A percentile compares a stretch with the other conserved stretches of the same genome.
Evolutionary conservation across 2,329 filamentous ascomycete species (phyloP).

Genomic region (Diaporthe ampelina): DNA sequence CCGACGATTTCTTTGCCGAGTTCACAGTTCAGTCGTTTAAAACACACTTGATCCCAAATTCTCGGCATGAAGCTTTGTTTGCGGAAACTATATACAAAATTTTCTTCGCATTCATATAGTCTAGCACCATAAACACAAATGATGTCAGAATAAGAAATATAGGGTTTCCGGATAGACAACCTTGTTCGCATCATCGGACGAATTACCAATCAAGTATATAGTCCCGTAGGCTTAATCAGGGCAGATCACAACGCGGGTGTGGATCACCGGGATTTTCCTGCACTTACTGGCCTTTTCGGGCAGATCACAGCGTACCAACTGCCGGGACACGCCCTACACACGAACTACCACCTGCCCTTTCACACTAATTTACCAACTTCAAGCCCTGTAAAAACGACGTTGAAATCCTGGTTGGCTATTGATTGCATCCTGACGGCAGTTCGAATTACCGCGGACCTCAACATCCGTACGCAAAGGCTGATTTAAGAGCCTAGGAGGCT

Average conservation of each 20-base stretch:
- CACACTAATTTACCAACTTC: not conserved
- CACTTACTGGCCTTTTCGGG: not conserved
- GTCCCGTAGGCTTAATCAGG: not conserved
- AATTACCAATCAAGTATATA: not conserved
- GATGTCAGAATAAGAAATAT: no score
- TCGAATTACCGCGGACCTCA: not conserved
- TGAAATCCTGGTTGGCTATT: not conserved
- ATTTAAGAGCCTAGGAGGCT: not conserved
- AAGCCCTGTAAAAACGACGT: not conserved
- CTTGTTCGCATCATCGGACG: not conserved
- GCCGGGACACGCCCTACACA: not conserved
- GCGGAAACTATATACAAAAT: no score
- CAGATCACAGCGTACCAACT: not conserved
- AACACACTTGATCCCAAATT: no score
- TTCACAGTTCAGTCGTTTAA: no score
- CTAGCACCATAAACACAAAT: no score
- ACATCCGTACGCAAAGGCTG: not conserved
- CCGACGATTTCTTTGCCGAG: no score
- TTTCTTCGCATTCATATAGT: no score
- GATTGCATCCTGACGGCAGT: not conserved
- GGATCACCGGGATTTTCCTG: not conserved
- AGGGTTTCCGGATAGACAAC: not conserved
- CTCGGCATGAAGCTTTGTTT: no score
- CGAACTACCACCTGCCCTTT: not conserved
- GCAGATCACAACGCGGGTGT: not conserved